A percentile compares a stretch with the other conserved stretches of the same genome.
phyloP scores from a whole-genome alignment of 202 grass and related monocot species.

The Panicum hallii region DNA sequence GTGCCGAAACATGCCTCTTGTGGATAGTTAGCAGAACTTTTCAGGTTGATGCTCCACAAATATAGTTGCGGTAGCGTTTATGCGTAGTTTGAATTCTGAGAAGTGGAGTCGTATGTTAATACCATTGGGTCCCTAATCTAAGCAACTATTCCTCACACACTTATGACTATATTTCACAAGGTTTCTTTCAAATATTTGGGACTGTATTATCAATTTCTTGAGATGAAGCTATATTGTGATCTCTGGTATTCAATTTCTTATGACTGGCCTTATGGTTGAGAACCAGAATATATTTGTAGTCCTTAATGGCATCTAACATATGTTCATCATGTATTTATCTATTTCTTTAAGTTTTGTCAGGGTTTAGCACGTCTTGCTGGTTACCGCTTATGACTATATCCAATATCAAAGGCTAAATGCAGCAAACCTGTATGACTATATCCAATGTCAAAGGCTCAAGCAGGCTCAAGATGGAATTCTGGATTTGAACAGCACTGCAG shows the following conservation, averaged over 20 bases:
- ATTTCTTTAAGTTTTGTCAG: background rate
- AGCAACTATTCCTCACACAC: conserved; percentile 21
- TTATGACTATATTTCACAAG: background rate
- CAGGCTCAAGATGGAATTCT: conserved; percentile 79
- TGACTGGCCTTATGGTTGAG: background rate
- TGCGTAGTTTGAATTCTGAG: background rate
- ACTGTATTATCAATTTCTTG: background rate
- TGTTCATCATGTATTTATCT: background rate
- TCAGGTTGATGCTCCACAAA: conserved; percentile 4
- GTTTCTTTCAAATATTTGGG: background rate
- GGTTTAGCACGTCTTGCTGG: background rate
- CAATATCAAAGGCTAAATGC: conserved; percentile 54
- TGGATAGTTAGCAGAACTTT: conserved; percentile 3
- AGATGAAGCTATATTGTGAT: background rate
- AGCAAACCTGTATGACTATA: conserved; percentile 56
- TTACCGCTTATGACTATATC: background rate
- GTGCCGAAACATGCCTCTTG: background rate
- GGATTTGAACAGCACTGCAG: conserved; percentile 83
- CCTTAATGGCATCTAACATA: background rate
- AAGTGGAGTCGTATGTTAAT: conserved; percentile 4
- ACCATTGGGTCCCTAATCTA: conserved; percentile 16
- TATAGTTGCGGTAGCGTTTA: conserved; percentile 23
- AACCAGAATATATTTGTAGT: background rate
- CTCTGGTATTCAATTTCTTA: background rate
- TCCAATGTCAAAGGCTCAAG: conserved; percentile 78